Base-by-base conservation (phyloP, 2,329 filamentous ascomycete species). In the Cytospora piceae region DNA sequence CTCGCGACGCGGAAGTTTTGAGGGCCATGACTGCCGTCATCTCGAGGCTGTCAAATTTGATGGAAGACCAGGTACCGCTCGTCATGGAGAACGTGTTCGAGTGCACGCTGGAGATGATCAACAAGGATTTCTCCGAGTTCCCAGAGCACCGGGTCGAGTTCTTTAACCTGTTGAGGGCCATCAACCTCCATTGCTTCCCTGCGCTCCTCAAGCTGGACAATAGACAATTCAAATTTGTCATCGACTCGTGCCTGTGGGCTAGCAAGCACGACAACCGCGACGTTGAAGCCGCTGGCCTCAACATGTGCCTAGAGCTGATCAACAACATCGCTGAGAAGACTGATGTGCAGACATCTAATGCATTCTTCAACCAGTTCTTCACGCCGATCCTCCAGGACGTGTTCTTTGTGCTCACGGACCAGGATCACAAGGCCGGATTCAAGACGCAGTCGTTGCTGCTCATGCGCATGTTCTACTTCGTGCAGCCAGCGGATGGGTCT, bases 241-340 rank as follows among this genome's bases (percentile, higher is more conserved):
- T 99, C 71, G 95, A 99, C 78, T 96, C 94, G 42, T 99, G 96
- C 83, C 93, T 98, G 85, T 99, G 95, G 96, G 95, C 96, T n/a
- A 97, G 94, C 83, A 99, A 99, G 83, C 95, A 99, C 79, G 95
- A 99, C 81, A 99, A 99, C 80, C 91, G 95, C 67, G 93, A 97
- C 75, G 95, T 99, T 34, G 95, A 99, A 79, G 93, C 92, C 71
- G 96, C 95, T 49, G 95, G 95, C 67, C 87, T 99, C 68, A 95
- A 94, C 79, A 99, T 99, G 95, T 98, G 94, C 77, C 87, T 97
- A 71, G 95, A 99, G 80, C 84, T 99, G 70, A 94, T 99, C 76
- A 94, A 91, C 79, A 99, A 99, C 80, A 97, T 99, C 82, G 93
- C 94, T 11, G 94, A 97, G 73, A 91, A 94, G 75, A 90, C 93